phyloP scores from a whole-genome alignment of 352 stramenopile genomes.

The Globisporangium abappressorium region DNA sequence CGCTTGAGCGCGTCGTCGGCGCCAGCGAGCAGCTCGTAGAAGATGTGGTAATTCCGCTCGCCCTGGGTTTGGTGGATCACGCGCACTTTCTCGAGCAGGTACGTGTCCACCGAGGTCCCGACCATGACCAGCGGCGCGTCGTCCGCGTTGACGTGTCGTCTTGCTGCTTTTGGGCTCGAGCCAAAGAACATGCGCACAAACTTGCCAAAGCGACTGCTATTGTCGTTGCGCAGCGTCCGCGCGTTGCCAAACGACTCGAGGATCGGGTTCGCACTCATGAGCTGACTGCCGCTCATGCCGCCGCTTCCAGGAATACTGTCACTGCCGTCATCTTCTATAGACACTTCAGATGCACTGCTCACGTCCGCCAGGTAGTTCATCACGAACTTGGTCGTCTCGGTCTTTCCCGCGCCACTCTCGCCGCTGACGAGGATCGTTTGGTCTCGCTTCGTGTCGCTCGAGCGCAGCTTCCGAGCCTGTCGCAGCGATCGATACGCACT shows the following conservation, averaged over 20 bases:
- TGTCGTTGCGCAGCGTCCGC: constrained; percentile 75
- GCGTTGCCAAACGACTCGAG: constrained; percentile 87
- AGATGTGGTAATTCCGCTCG: constrained; percentile 83
- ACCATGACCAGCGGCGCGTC: constrained; percentile 49
- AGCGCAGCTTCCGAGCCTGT: constrained; percentile 27
- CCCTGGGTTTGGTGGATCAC: constrained; percentile 70
- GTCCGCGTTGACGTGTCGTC: neutral
- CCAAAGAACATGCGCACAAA: constrained; percentile 88
- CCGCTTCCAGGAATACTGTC: constrained; percentile 7
- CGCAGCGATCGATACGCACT: constrained; percentile 63
- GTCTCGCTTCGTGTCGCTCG: constrained; percentile 35
- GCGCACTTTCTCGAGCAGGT: constrained; percentile 92
- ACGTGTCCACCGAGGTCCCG: constrained; percentile 80
- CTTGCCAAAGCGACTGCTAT: constrained; percentile 85
- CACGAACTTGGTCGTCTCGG: constrained; percentile 66
- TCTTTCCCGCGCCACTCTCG: constrained; percentile 48
- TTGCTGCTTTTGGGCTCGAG: constrained; percentile 20
- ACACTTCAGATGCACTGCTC: constrained; percentile 14
- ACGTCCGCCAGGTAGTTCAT: constrained; percentile 64
- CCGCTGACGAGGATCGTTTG: constrained; percentile 48
- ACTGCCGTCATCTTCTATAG: constrained; percentile 13
- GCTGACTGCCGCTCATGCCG: constrained; percentile 44
- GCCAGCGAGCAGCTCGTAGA: constrained; percentile 73
- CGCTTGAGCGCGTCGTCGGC: constrained; percentile 44
- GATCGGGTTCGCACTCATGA: constrained; percentile 86